phyloP scores from a whole-genome alignment of 495 filamentous ascomycete genomes.

The Cryomyces antarcticus region DNA sequence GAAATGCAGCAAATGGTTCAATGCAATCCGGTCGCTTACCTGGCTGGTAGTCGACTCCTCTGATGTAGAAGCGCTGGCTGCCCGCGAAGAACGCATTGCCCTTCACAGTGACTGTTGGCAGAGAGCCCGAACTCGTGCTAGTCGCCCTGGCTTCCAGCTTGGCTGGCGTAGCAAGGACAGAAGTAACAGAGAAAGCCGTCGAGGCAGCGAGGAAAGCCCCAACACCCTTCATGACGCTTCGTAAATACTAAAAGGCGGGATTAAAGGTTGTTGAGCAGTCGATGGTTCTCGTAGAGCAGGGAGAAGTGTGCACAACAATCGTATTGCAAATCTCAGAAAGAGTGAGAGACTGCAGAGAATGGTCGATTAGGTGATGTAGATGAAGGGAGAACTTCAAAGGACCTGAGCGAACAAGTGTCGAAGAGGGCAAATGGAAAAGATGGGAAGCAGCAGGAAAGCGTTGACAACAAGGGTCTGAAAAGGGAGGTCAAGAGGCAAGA shows the following conservation, averaged over 20 bases:
- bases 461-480: too few species aligned
- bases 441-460: too few species aligned
- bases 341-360: too few species aligned
- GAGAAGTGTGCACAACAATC: too few species aligned
- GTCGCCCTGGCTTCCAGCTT: conserved; percentile 7
- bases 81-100: conserved; percentile 72
- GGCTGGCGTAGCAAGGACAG: conserved; percentile 8
- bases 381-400: too few species aligned
- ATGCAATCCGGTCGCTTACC: conserved; percentile 14
- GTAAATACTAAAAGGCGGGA: background rate
- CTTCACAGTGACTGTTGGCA: conserved; percentile 23
- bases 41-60: conserved; percentile 89
- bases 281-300: too few species aligned
- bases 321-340: too few species aligned
- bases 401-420: too few species aligned
- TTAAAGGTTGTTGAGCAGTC: too few species aligned
- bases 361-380: too few species aligned
- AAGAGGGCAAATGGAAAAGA: too few species aligned
- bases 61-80: conserved; percentile 69
- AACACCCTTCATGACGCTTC: conserved; percentile 14
- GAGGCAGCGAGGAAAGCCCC: conserved; percentile 11
- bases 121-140: conserved; percentile 5
- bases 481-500: too few species aligned
- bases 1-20: background rate
- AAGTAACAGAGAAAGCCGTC: conserved; percentile 6